Conservation (phyloP, 1,284 basidiomycete genomes). For the Sanghuangporus sanghuang region DNA sequence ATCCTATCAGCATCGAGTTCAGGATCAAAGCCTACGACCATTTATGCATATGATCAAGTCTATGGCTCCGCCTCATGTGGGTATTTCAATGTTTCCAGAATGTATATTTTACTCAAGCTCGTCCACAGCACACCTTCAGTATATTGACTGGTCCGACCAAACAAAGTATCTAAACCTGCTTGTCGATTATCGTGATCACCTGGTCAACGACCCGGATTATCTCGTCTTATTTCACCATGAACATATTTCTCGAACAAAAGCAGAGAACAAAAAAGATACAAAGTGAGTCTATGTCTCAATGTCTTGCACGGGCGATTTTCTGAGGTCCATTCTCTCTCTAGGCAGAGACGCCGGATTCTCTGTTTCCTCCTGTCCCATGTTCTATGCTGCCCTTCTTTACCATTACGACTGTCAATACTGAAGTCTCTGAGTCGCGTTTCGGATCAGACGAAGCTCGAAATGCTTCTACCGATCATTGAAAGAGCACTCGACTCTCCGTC, state of each 20-base stretch:
- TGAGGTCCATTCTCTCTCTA: slow-evolving; percentile 29
- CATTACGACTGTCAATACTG: slow-evolving; percentile 55
- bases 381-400: slow-evolving; percentile 49
- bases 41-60: slow-evolving; percentile 81
- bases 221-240: slow-evolving; percentile 61
- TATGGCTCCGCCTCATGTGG: slow-evolving; percentile 69
- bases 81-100: slow-evolving; percentile 25
- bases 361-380: slow-evolving; percentile 85
- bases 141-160: slow-evolving; percentile 72
- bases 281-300: slow-evolving; percentile 40
- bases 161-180: slow-evolving; percentile 62
- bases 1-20: slow-evolving; percentile 37
- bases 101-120: background rate
- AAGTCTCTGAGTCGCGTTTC: slow-evolving; percentile 54
- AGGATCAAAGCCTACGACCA: slow-evolving; percentile 43
- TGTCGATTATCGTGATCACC: slow-evolving; percentile 50
- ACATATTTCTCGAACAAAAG: slow-evolving; percentile 41
- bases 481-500: slow-evolving; percentile 31
- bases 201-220: slow-evolving; percentile 65
- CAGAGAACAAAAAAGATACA: slow-evolving; percentile 58
- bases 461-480: slow-evolving; percentile 60
- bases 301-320: slow-evolving; percentile 8
- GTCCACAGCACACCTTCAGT: slow-evolving; percentile 61
- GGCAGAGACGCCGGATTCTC: slow-evolving; percentile 71
- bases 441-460: slow-evolving; percentile 58